phyloP scores from a whole-genome alignment of 148 eudicot species.

The Nepenthes gracilis region DNA sequence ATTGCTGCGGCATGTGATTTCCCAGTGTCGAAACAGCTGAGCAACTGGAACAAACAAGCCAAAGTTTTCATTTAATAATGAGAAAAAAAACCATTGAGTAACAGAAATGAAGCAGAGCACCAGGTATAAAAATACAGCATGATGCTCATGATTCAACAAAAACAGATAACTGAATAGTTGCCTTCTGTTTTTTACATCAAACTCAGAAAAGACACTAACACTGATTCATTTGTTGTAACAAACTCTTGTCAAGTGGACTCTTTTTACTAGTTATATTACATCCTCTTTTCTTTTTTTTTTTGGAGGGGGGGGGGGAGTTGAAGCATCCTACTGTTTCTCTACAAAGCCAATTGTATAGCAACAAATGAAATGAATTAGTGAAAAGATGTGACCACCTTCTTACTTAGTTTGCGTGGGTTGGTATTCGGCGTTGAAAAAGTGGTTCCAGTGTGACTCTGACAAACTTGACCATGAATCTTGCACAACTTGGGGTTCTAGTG shows the following conservation, averaged over 20 bases:
- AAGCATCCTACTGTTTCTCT: too few species aligned
- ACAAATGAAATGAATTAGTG: too few species aligned
- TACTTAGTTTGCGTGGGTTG: too few species aligned
- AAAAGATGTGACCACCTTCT: too few species aligned
- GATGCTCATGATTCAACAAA: background rate
- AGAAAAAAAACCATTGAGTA: background rate
- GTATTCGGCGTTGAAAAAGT: too few species aligned
- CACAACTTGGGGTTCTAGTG: too few species aligned
- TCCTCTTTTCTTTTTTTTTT: too few species aligned
- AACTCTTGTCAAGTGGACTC: background rate
- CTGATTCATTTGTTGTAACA: background rate
- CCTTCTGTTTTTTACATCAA: background rate
- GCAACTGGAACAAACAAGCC: conserved; percentile 38
- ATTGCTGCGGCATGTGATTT: conserved; percentile 68
- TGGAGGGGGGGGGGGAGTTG: too few species aligned
- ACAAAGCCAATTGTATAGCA: too few species aligned
- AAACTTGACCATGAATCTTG: too few species aligned
- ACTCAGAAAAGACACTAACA: background rate
- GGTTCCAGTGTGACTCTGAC: too few species aligned
- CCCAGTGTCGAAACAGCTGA: conserved; percentile 60
- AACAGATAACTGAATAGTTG: background rate
- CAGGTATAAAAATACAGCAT: too few species aligned
- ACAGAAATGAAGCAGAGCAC: background rate
- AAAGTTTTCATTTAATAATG: background rate
- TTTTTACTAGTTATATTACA: background rate